Percentiles rank a stretch among this genome's conserved stretches.
These are phyloP conservation scores for Malus hybrid DNA, from an alignment of 331 rosid species.

Conservation along the genomic window DNA sequence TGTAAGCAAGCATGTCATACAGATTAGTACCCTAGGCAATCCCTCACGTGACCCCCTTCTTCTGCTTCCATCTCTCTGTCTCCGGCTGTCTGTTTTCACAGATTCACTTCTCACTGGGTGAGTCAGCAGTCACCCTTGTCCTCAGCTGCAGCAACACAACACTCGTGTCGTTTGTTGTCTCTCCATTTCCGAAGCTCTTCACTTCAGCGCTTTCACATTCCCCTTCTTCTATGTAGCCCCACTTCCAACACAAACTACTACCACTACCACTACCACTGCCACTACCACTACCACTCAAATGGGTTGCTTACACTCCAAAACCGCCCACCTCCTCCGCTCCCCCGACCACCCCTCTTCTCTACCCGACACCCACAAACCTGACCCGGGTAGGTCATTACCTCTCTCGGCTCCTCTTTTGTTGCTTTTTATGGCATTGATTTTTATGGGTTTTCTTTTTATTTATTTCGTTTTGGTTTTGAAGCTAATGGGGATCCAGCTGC, in stretches of 20 bases:
- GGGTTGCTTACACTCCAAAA: conserved; percentile 76
- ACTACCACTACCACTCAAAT: conserved; percentile 9
- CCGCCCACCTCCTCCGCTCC: conserved; percentile 41
- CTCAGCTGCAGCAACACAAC: background rate
- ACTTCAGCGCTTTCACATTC: background rate
- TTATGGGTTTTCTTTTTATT: background rate
- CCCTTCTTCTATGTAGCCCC: conserved; percentile 29
- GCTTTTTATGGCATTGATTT: background rate
- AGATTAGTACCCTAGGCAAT: no score
- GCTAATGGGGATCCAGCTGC: conserved; percentile 40
- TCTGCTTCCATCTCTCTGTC: background rate
- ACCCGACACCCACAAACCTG: conserved; percentile 37
- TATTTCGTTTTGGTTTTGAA: conserved; percentile 19
- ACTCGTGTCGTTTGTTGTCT: background rate
- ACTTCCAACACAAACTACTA: background rate
- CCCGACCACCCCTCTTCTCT: conserved; percentile 54
- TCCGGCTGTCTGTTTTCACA: background rate
- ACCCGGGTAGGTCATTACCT: conserved; percentile 40
- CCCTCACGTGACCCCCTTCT: no score
- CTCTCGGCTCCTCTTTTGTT: background rate
- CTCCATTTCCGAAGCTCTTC: background rate
- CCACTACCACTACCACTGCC: background rate
- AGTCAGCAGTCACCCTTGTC: background rate
- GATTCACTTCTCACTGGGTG: background rate
- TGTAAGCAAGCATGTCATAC: no score